Percentiles rank a stretch among this genome's conserved stretches.
Conservation (phyloP, 129 eudicot genomes). For the Rutidosis leptorrhynchoides region DNA sequence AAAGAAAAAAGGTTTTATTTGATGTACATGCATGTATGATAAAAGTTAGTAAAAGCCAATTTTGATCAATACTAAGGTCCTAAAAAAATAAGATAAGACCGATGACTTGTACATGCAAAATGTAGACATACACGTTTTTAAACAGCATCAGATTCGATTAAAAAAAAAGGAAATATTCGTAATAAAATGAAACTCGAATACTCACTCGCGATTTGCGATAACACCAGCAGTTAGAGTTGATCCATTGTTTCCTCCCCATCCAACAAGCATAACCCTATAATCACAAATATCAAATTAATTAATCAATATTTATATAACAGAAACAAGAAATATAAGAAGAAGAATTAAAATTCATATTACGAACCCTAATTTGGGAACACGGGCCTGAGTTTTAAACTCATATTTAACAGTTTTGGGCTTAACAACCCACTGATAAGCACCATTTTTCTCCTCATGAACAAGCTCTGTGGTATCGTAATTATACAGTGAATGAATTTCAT, state of each 20-base stretch:
- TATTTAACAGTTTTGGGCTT: constrained; percentile 93
- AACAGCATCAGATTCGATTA: background rate
- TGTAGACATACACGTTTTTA: background rate
- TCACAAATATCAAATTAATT: no score
- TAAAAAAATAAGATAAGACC: background rate
- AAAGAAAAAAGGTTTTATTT: no score
- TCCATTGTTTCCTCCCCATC: constrained; percentile 99
- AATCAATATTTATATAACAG: background rate
- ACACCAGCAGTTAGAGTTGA: constrained; percentile 94
- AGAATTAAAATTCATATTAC: no score
- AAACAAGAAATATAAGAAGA: constrained; percentile 6
- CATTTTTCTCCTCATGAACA: constrained; percentile 80
- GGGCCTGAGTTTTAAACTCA: constrained; percentile 77
- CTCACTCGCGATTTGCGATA: constrained; percentile 92
- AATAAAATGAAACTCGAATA: background rate
- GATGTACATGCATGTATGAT: no score
- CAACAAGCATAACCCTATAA: constrained; percentile 95
- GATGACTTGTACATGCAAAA: no score
- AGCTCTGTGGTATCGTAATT: constrained; percentile 90
- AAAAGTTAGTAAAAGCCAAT: no score
- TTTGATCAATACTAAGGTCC: no score
- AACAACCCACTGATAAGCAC: constrained; percentile 84
- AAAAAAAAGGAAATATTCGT: no score
- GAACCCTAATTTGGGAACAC: constrained; percentile 93
- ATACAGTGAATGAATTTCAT: constrained; percentile 74